Percentiles rank a stretch among this genome's conserved stretches.
phyloP scores from a whole-genome alignment of 169 alveolate species.

The Pseudocohnilembus persalinus region DNA sequence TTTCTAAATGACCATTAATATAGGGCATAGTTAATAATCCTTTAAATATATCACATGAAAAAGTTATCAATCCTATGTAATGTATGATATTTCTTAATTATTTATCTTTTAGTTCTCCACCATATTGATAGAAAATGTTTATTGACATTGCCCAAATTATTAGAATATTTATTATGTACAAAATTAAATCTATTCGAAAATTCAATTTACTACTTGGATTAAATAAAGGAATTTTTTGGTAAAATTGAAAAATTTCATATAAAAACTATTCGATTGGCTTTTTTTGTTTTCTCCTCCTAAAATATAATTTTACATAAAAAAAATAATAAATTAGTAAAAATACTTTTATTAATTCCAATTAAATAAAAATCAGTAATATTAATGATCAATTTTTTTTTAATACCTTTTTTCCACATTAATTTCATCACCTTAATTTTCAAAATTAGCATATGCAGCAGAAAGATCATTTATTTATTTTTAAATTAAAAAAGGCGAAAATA shows the following conservation, averaged over 20 bases:
- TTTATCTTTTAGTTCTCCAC: not conserved
- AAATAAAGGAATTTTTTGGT: no score
- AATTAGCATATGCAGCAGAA: not conserved
- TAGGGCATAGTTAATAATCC: not conserved
- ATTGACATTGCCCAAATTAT: not conserved
- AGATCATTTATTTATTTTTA: not conserved
- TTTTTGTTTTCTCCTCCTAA: not conserved
- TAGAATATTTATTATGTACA: no score
- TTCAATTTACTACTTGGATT: not conserved
- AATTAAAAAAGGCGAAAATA: not conserved
- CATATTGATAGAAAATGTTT: not conserved
- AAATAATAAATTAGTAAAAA: no score
- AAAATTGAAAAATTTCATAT: no score
- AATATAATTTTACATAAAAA: no score
- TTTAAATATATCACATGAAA: not conserved
- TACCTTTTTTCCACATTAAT: not conserved
- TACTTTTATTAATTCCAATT: no score
- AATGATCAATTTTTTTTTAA: no score
- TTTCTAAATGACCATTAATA: not conserved
- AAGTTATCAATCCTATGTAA: not conserved
- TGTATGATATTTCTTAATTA: no score
- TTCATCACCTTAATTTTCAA: not conserved
- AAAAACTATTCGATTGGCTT: not conserved
- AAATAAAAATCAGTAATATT: no score
- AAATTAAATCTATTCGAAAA: not conserved